These are phyloP conservation scores for Amanita exitialis DNA, from an alignment of 768 basidiomycete species.

Conservation along the genomic window DNA sequence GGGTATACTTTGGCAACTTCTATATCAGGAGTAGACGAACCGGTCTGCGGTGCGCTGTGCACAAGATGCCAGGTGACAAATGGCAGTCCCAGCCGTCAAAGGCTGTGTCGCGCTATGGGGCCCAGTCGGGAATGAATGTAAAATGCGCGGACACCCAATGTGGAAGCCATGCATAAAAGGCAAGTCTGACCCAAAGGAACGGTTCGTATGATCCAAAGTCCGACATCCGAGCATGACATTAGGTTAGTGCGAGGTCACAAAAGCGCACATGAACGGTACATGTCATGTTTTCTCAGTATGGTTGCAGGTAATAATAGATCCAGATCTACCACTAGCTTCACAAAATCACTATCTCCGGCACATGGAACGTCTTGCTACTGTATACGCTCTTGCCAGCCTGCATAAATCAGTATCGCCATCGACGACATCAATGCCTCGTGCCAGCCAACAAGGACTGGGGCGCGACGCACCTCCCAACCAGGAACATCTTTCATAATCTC, in stretches of 20 bases:
- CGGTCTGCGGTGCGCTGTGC: neutral
- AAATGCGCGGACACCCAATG: neutral
- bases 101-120: slow-evolving; percentile 3
- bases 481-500: slow-evolving; percentile 93
- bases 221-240: slow-evolving; percentile 4
- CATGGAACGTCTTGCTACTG: slow-evolving; percentile 63
- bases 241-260: neutral
- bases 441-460: neutral
- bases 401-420: slow-evolving; percentile 1
- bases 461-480: slow-evolving; percentile 81
- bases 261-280: slow-evolving; percentile 1
- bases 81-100: neutral
- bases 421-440: slow-evolving; percentile 2
- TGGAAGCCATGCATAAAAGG: slow-evolving; percentile 7
- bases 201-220: slow-evolving; percentile 11
- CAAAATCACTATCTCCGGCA: slow-evolving; percentile 28
- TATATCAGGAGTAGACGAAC: slow-evolving; percentile 3
- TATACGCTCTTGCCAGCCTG: slow-evolving; percentile 84
- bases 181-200: slow-evolving; percentile 8
- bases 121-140: slow-evolving; percentile 2
- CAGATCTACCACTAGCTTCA: slow-evolving; percentile 9
- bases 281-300: neutral
- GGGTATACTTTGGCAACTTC: slow-evolving; percentile 10
- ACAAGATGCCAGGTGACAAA: neutral
- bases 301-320: neutral